A percentile compares a stretch with the other conserved stretches of the same genome.
Evolutionary conservation across 2,329 filamentous ascomycete species (phyloP).

Genomic region (Leptographium flavum): DNA sequence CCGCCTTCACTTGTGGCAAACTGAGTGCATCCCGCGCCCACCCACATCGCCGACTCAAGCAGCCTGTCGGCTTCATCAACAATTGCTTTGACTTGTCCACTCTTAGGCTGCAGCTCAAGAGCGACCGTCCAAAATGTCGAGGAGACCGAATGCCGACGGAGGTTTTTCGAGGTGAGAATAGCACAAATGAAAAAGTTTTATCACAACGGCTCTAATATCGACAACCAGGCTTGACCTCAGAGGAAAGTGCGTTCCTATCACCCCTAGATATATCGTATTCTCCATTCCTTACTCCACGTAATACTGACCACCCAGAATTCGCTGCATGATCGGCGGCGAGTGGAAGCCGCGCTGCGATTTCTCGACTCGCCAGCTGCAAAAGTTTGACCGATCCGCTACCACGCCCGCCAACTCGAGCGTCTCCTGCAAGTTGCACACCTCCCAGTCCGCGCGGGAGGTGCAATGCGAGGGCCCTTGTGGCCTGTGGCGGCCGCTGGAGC

Average conservation of each 20-base stretch:
- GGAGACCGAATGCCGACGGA: not conserved
- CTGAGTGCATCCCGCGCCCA: too few species aligned
- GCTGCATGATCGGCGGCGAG: slow-evolving; percentile 17
- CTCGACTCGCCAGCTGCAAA: slow-evolving; percentile 17
- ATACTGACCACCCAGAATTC: slow-evolving; percentile 13
- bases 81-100: too few species aligned
- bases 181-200: not conserved
- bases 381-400: slow-evolving; percentile 12
- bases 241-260: not conserved
- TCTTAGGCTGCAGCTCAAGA: too few species aligned
- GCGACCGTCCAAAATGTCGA: not conserved
- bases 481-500: slow-evolving; percentile 11
- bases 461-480: slow-evolving; percentile 20
- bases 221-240: not conserved
- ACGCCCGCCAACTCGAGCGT: slow-evolving; percentile 14
- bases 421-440: slow-evolving; percentile 16
- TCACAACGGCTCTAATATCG: too few species aligned
- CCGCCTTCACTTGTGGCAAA: too few species aligned
- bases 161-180: not conserved
- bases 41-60: too few species aligned
- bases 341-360: slow-evolving; percentile 16
- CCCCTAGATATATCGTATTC: too few species aligned
- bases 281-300: not conserved
- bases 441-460: slow-evolving; percentile 8
- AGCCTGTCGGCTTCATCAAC: too few species aligned